phyloP scores from a whole-genome alignment of 371 early-diverging fungal genomes.

The Mortierella sp. region DNA sequence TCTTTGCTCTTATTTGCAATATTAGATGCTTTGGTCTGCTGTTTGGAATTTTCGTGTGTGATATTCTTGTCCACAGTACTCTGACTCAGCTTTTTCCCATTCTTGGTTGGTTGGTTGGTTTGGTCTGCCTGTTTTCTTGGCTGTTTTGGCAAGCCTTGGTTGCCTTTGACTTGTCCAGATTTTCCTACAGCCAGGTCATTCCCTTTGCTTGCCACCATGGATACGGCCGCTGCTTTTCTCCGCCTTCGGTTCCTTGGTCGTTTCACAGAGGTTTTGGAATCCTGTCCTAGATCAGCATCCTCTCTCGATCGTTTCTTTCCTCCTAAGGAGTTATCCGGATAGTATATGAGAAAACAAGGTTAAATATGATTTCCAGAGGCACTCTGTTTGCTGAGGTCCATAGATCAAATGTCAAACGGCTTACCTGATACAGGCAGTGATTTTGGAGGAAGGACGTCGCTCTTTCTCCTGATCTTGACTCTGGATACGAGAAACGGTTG shows the following conservation, averaged over 20 bases:
- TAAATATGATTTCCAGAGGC: no score
- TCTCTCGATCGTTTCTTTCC: conserved; percentile 23
- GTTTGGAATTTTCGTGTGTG: not conserved
- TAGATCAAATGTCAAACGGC: not conserved
- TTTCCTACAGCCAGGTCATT: no score
- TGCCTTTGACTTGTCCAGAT: not conserved
- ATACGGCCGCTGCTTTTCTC: not conserved
- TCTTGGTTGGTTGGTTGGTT: no score
- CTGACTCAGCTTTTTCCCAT: no score
- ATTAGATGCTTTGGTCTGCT: not conserved
- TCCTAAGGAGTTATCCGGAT: no score
- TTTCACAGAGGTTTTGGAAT: not conserved
- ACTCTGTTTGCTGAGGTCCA: no score
- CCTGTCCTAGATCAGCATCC: not conserved
- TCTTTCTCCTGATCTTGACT: conserved; percentile 38
- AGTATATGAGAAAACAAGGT: not conserved
- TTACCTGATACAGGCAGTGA: conserved; percentile 26
- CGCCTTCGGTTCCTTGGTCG: conserved; percentile 1
- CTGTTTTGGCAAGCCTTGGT: not conserved
- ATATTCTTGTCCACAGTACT: not conserved
- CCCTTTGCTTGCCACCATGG: no score
- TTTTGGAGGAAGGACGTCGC: conserved; percentile 30
- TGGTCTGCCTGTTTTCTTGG: not conserved
- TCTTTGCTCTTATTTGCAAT: not conserved
- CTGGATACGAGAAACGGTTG: no score